Evolutionary conservation across 2,329 filamentous ascomycete species (phyloP), one percentile per base, ranked within the genome.

Genomic region (Colletotrichum endophyticum): DNA sequence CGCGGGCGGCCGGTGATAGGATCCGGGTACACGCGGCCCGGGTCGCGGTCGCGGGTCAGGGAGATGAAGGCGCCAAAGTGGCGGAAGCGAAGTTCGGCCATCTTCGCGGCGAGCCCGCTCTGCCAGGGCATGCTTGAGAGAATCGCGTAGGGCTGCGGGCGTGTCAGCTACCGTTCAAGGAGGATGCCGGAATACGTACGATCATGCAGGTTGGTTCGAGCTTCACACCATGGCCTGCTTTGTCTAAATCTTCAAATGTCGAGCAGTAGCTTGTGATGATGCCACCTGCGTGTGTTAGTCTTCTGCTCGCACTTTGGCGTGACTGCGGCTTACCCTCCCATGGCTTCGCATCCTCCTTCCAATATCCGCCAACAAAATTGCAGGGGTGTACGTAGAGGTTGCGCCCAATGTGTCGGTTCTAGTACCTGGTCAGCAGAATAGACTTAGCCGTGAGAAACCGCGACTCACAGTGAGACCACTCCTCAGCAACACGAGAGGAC

Each of bases 341-440:
- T 1, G 92, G 92, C n/a, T 89, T 90, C 25, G 93, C 89, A 44
- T 94, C 92, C 75, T 95, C 89, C 36, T 94, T 88, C 83, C 94
- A 96, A n/a, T 93, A 88, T 3, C 90, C 94, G 6, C 84, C 83
- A 8, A 92, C 80, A 11, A 88, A 82, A 80, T 89, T 90, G 81
- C 92, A 93, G 2, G 96, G 96, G 81, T 99, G 96, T 1, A 98
- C 84, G 80, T 97, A 89, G 5, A 98, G 90, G 80, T 98, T 95
- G 9, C 89, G 91, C 30, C 96, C 96, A 78, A 98, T 94, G 73
- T 98, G 93, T 6, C 89, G 89, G 82, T 98, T 98, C 87, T 92
- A 80, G 28, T 2, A 16, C 28, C 22, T 27, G 25, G 78, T 83
- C 70, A 84, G 81, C 74, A 32, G 19, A 28, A 39, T 19, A 32